A percentile compares a stretch with the other conserved stretches of the same genome.
Conservation (phyloP, 257 asterid genomes). For the Solanum arcanum region DNA sequence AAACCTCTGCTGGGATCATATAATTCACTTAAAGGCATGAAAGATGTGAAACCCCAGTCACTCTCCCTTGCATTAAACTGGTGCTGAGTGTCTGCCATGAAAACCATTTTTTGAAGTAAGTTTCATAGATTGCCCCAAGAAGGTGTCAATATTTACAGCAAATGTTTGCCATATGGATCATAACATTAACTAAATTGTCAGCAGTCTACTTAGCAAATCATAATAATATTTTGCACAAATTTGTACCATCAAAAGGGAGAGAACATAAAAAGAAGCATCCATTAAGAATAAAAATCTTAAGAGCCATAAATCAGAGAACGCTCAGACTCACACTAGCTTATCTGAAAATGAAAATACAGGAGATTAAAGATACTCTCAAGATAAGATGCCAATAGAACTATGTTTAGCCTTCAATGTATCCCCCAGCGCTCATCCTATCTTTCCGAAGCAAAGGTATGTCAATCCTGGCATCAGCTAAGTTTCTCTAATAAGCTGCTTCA, state of each 20-base stretch:
- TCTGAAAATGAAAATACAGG: neutral
- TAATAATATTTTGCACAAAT: neutral
- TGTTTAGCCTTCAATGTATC: neutral
- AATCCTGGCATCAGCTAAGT: neutral
- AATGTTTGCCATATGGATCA: neutral
- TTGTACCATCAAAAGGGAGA: neutral
- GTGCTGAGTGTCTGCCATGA: constrained; percentile 49
- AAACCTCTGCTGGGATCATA: constrained; percentile 58
- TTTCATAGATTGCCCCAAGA: neutral
- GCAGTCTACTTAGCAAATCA: neutral
- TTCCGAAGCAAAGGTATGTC: neutral
- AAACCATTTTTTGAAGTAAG: neutral
- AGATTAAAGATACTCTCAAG: neutral
- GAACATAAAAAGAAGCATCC: neutral
- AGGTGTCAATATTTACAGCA: neutral
- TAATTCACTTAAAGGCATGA: constrained; percentile 62
- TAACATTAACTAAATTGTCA: neutral
- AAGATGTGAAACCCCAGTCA: constrained; percentile 70
- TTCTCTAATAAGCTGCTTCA: neutral
- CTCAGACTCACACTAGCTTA: neutral
- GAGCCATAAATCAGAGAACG: neutral
- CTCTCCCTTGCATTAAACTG: constrained; percentile 64
- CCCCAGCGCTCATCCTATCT: neutral
- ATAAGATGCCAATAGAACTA: neutral
- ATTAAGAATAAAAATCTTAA: neutral